Conservation (phyloP, 768 basidiomycete genomes). For the Pisolithus microcarpus region DNA sequence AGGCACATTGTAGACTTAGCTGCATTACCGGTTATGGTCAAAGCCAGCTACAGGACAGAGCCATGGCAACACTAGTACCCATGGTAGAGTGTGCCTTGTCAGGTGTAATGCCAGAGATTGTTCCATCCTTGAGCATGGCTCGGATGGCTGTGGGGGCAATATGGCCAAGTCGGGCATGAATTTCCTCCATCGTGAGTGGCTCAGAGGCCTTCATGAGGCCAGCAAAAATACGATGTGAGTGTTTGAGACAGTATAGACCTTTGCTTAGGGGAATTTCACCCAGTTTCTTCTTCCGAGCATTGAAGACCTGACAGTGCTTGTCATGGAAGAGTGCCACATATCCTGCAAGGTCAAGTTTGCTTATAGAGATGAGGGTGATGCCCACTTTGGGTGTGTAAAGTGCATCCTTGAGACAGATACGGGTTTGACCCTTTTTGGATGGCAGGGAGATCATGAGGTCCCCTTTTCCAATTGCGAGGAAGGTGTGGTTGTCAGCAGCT, state of each 20-base stretch:
- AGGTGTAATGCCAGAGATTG: slow-evolving; percentile 1
- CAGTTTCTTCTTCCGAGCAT: no score
- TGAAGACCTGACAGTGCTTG: no score
- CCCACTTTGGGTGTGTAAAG: slow-evolving; percentile 17
- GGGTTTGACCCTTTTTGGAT: slow-evolving; percentile 4
- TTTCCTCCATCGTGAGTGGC: background rate
- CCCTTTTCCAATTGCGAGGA: slow-evolving; percentile 9
- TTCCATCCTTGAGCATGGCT: slow-evolving; percentile 2
- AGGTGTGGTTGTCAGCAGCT: background rate
- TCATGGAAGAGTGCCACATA: slow-evolving; percentile 5
- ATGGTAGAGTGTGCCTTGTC: slow-evolving; percentile 1
- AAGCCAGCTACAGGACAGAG: no score
- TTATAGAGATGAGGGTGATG: slow-evolving; percentile 18
- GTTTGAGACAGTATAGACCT: no score
- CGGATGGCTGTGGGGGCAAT: slow-evolving; percentile 1
- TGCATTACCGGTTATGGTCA: no score
- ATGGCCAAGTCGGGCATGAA: slow-evolving; percentile 3
- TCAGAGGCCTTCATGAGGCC: background rate
- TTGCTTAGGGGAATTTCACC: no score
- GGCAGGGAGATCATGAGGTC: slow-evolving; percentile 16
- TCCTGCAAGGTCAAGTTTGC: background rate
- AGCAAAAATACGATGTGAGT: background rate
- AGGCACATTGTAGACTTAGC: no score
- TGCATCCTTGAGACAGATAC: background rate
- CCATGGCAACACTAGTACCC: slow-evolving; percentile 1